Evolutionary conservation across 805 yeast species (phyloP).

Genomic region (Brettanomyces nanus): DNA sequence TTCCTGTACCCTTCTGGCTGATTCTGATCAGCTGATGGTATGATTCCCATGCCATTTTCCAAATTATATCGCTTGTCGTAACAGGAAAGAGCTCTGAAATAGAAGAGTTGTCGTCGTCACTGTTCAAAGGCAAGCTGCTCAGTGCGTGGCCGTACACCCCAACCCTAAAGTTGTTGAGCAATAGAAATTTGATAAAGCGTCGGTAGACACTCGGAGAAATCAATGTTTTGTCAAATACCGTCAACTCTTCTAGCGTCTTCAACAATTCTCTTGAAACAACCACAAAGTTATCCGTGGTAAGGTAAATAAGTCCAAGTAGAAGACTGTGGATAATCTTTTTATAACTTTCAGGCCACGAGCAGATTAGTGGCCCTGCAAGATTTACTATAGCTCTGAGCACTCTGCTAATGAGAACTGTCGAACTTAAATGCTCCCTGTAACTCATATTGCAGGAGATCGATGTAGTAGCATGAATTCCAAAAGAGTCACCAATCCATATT

Average conservation of each 20-base stretch:
- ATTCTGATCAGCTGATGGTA: slow-evolving; percentile 23
- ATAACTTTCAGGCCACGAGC: slow-evolving; percentile 22
- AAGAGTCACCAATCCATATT: slow-evolving; percentile 39
- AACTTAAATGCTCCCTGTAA: slow-evolving; percentile 31
- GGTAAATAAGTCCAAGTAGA: slow-evolving; percentile 29
- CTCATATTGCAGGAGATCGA: slow-evolving; percentile 43
- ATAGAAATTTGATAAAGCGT: slow-evolving; percentile 22
- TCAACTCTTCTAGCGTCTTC: slow-evolving; percentile 36
- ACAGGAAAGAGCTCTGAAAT: slow-evolving; percentile 23
- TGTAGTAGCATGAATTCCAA: slow-evolving; percentile 36
- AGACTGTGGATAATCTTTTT: slow-evolving; percentile 29
- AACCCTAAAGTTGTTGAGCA: slow-evolving; percentile 27
- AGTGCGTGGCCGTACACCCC: slow-evolving; percentile 22
- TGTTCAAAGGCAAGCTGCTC: slow-evolving; percentile 17
- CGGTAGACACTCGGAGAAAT: slow-evolving; percentile 25
- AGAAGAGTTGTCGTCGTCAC: slow-evolving; percentile 17
- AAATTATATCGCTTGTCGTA: slow-evolving; percentile 24
- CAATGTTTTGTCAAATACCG: slow-evolving; percentile 35
- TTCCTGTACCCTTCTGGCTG: slow-evolving; percentile 6
- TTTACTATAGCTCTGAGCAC: slow-evolving; percentile 38
- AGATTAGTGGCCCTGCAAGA: slow-evolving; percentile 50
- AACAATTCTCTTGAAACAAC: slow-evolving; percentile 30
- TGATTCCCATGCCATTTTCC: slow-evolving; percentile 21
- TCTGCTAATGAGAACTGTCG: slow-evolving; percentile 35
- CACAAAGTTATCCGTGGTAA: slow-evolving; percentile 26